Base-by-base conservation (phyloP, 2,329 filamentous ascomycete genomes). In the Thelonectria rubi region DNA sequence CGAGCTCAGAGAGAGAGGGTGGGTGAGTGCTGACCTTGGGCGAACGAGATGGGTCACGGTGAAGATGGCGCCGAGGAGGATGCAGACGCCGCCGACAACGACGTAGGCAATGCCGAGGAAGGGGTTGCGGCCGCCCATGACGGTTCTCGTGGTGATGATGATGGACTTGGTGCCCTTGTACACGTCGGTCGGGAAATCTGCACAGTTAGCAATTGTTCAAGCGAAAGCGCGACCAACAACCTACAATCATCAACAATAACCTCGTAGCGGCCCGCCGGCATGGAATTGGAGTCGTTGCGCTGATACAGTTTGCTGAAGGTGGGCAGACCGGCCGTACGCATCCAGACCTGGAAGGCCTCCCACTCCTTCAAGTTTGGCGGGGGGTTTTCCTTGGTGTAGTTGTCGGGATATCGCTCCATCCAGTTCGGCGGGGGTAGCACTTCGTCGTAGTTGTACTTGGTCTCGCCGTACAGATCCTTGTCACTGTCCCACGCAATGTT, bases 71-170 rank as follows among this genome's bases (percentile, higher is more conserved):
- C 95, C 95, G 9, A 99, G 86, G 26, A 97, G 75, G 69, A 99
- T 90, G 80, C 95, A 99, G 61, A 98, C 84, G 49, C 94, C 95
- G 58, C 94, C 94, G 11, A 99, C 93, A 15, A 97, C 93, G 26
- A 98, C 84, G 78, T 98, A 99, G 39, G 94, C 93, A 69, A 99
- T 99, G 48, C 95, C 95, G 53, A 98, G 86, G 84, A 97, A 98
- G 24, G 92, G 91, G 76, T 99, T 99, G 73, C 91, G 92, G 69
- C 95, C 95, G 60, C 95, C 95, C 84, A 99, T 94, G 63, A 97
- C 91, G 15, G 93, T 97, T 21, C 92, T 85, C 0, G 94, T 97
- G 45, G 92, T 94, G 72, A 98, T 89, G 55, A 97, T 83, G 63
- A 98, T 90, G 37, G 91, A 92, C 80, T 98, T 98, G 34, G 89